Base-by-base conservation (phyloP, 768 basidiomycete species). In the Boletus sp. region DNA sequence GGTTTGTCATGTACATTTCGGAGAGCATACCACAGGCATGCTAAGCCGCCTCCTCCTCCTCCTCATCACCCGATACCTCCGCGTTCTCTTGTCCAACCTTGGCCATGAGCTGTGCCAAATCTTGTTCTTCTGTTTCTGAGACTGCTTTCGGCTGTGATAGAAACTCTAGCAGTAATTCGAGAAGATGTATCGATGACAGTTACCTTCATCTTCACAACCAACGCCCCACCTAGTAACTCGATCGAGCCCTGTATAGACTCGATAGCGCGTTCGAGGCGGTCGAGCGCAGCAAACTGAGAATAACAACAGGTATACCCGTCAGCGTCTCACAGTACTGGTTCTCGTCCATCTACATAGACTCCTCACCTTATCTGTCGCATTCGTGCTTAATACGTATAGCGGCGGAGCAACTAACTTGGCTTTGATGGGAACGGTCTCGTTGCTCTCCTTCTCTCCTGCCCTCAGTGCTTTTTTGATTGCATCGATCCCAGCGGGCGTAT, bases 161-260 rank as follows among this genome's bases (percentile, higher is more conserved):
- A n/a, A 41, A 10, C n/a, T 28, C 41, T 17, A 36, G 57, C 24
- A 39, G 33, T 29, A 9, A 36, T 11, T 35, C 39, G 15, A 18
- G 2, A 10, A 18, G 24, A 47, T 29, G 32, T 14, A 41, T 6
- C 8, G 15, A 47, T 11, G 14, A 29, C 48, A 24, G 24, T 40
- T 58, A 91, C 94, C 85, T 92, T 95, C 95, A 99, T 98, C 80
- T 98, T 98, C 37, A 99, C 89, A 33, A 90, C 80, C 56, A 98
- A 78, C 47, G 82, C 85, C 2, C 97, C 97, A 5, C 93, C 92
- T 64, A 89, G 83, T 57, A 84, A 80, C 67, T 91, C 87, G 56
- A 99, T 96, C 12, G 87, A 85, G 59, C 75, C 75, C 58, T 92
- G 92, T 58, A 99, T 98, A 9, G 85, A 80, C 67, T 95, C 93